phyloP scores from a whole-genome alignment of 345 rosid species.

The Aquilaria malaccensis region DNA sequence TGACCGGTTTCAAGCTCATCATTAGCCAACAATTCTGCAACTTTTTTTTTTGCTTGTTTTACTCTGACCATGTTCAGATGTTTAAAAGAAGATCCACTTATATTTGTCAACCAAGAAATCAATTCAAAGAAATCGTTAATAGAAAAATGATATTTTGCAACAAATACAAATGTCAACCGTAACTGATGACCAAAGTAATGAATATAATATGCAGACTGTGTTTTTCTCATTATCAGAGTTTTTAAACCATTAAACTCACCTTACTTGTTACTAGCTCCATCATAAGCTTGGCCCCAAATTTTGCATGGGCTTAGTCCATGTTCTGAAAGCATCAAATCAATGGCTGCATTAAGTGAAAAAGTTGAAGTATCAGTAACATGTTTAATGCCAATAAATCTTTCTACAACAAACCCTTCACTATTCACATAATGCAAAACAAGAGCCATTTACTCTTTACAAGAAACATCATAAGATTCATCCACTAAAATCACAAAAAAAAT shows the following conservation, averaged over 20 bases:
- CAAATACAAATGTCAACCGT: not conserved
- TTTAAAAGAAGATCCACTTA: conserved; percentile 2
- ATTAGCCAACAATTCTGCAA: not conserved
- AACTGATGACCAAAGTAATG: conserved; percentile 11
- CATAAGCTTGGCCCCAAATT: not conserved
- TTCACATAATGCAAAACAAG: conserved; percentile 1
- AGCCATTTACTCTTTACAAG: conserved; percentile 8
- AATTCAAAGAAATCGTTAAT: not conserved
- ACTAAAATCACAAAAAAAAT: conserved; percentile 6
- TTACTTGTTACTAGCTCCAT: conserved; percentile 5
- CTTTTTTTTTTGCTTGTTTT: not conserved
- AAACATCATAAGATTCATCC: conserved; percentile 8
- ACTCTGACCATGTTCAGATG: not conserved
- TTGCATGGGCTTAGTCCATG: not conserved
- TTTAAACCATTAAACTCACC: conserved; percentile 1
- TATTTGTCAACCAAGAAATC: not conserved
- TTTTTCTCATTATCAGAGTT: not conserved
- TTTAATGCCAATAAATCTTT: conserved; percentile 6
- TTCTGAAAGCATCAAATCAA: too few relatives aligned
- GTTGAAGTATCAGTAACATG: not conserved
- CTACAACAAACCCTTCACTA: not conserved
- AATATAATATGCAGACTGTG: conserved; percentile 2
- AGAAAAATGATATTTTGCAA: not conserved
- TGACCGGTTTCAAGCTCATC: not conserved
- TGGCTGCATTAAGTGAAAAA: not conserved